These are phyloP conservation scores for Rhamnella rubrinervis DNA, from an alignment of 331 rosid genomes.

Conservation along the genomic window DNA sequence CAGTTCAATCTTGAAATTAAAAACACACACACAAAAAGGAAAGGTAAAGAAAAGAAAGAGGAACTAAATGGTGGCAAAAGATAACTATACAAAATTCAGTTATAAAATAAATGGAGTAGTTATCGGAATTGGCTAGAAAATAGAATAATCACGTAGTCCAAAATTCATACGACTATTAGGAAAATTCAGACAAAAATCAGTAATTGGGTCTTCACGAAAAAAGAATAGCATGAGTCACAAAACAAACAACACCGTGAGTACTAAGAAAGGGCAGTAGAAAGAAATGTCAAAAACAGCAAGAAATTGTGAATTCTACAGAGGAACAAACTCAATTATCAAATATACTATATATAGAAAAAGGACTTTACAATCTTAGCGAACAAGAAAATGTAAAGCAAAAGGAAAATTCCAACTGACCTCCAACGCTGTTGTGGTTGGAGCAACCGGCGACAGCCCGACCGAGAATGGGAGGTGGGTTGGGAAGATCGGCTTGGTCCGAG, in stretches of 20 bases:
- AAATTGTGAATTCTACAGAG: too few relatives aligned
- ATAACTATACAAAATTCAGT: too few relatives aligned
- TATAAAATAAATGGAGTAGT: too few relatives aligned
- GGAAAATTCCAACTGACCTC: conserved; percentile 47
- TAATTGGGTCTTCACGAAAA: background rate
- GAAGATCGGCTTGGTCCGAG: conserved; percentile 38
- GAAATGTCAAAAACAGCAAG: too few relatives aligned
- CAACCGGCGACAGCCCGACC: conserved; percentile 84
- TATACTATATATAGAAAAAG: background rate
- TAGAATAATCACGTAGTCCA: too few relatives aligned
- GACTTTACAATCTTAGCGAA: background rate
- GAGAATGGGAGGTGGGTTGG: conserved; percentile 65
- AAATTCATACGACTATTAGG: background rate
- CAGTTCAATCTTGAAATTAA: too few relatives aligned
- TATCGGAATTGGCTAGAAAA: too few relatives aligned
- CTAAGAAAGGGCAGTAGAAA: too few relatives aligned
- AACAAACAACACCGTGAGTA: too few relatives aligned
- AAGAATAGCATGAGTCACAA: too few relatives aligned
- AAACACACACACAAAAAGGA: background rate
- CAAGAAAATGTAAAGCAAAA: background rate
- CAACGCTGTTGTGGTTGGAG: conserved; percentile 94
- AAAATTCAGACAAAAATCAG: background rate
- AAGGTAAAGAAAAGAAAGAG: background rate
- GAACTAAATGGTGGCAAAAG: background rate
- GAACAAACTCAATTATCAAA: background rate